Base-by-base conservation (phyloP, 164 flowering plant species). In the Malania oleifera region DNA sequence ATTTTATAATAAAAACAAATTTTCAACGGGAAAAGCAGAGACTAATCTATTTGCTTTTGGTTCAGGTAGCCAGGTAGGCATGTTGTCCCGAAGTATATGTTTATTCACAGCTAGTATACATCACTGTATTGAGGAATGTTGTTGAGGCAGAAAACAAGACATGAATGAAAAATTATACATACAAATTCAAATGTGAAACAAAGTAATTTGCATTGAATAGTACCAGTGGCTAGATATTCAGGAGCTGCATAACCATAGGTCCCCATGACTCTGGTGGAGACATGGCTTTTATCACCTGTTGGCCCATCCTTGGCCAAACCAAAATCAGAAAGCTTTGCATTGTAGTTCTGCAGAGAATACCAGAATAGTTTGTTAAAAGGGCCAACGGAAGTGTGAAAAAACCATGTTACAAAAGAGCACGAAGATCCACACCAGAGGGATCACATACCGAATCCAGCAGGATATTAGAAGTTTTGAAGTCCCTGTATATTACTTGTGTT, bases 191-290 rank as follows among this genome's bases (percentile, higher is more conserved):
- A 26, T 40, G 10, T 0, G 48, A 58, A 9, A 51, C 15, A 17
- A 18, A 25, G n/a, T n/a, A 14, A 44, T 15, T 20, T 49, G 56
- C 31, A 53, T 3, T 19, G 6, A 57, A 19, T 26, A 28, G 52
- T 79, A 91, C 96, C 95, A 53, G 95, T 87, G 14, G 87, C 89
- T 18, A 85, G 76, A 65, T 89, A 92, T 61, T 92, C 98, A 0
- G 98, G 98, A 53, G 98, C 95, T 28, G 95, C 95, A 73, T 92
- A 89, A 49, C 95, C 96, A 28, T 82, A 78, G 14, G 98, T 92
- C 43, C 92, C 95, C 84, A 91, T 83, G 52, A 83, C 79, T 52
- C 92, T 73, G 15, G 98, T 86, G 20, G 95, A 86, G 55, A 89
- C 96, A 62, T 89, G 89, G 55, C 86, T 86, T 67, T 83, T 80